These are phyloP conservation scores for Penicillium longicatenatum DNA, from an alignment of 495 filamentous ascomycete species.

Conservation along the genomic window DNA sequence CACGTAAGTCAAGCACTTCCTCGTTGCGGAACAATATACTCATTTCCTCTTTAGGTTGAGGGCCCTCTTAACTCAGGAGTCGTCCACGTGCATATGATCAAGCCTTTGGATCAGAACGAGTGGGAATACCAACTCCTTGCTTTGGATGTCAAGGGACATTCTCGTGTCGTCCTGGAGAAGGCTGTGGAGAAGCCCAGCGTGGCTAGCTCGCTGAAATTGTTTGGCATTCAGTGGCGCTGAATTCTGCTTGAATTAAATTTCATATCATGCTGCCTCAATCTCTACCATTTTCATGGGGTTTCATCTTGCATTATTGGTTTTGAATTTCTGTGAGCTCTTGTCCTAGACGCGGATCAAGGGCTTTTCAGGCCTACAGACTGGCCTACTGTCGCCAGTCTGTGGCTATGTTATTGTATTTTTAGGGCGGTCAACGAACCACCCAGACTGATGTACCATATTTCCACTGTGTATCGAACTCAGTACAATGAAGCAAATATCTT, in stretches of 20 bases:
- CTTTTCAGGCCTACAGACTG: neutral
- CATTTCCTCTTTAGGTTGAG: constrained; percentile 62
- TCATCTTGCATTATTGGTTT: neutral
- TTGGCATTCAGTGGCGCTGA: constrained; percentile 57
- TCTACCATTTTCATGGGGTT: neutral
- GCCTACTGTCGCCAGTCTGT: neutral
- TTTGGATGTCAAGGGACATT: constrained; percentile 69
- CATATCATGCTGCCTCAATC: neutral
- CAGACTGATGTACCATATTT: constrained; percentile 17
- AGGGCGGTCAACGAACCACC: constrained; percentile 1
- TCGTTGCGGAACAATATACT: constrained; percentile 1
- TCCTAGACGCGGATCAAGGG: neutral
- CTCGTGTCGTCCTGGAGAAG: constrained; percentile 52
- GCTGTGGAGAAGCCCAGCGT: constrained; percentile 41
- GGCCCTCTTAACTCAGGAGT: constrained; percentile 75
- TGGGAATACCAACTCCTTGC: constrained; percentile 81
- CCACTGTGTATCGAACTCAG: neutral
- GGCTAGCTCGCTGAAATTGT: constrained; percentile 46
- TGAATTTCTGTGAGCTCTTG: neutral
- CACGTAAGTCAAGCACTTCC: constrained; percentile 55
- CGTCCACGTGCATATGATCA: constrained; percentile 77
- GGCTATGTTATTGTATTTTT: constrained; percentile 13
- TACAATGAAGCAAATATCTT: neutral
- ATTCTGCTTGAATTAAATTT: neutral
- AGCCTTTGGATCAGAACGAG: constrained; percentile 59